phyloP scores from a whole-genome alignment of 192 early-diverging fungal genomes.

The Coemansia sp. region DNA sequence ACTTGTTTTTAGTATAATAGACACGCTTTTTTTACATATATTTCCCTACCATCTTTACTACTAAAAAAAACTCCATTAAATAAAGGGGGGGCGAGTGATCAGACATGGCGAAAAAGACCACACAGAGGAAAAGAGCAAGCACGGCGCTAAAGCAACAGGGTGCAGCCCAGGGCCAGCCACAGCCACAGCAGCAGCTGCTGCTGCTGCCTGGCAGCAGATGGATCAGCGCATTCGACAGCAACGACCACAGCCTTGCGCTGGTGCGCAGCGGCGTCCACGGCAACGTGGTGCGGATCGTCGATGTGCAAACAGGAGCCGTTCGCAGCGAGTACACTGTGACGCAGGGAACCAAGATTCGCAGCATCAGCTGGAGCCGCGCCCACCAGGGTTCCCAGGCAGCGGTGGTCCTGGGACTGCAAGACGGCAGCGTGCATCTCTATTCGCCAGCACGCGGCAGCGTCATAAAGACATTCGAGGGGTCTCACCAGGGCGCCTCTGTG shows the following conservation, averaged over 20 bases:
- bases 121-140: slow-evolving; percentile 33
- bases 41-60: too few relatives aligned
- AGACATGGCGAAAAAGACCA: slow-evolving; percentile 43
- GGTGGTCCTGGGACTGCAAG: slow-evolving; percentile 30
- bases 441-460: slow-evolving; percentile 47
- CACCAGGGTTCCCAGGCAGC: slow-evolving; percentile 1
- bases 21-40: too few relatives aligned
- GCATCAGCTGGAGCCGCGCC: slow-evolving; percentile 23
- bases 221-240: slow-evolving; percentile 33
- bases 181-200: background rate
- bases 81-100: too few relatives aligned
- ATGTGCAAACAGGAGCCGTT: slow-evolving; percentile 38
- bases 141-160: background rate
- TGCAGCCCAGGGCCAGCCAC: slow-evolving; percentile 13
- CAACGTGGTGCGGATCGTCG: slow-evolving; percentile 37
- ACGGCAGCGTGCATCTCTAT: slow-evolving; percentile 30
- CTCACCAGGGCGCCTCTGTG: slow-evolving; percentile 5
- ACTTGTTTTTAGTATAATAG: background rate
- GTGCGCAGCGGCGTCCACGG: slow-evolving; percentile 36
- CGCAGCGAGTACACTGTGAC: slow-evolving; percentile 34
- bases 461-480: slow-evolving; percentile 15
- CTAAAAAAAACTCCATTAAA: too few relatives aligned
- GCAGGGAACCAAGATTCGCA: slow-evolving; percentile 10
- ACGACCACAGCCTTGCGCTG: slow-evolving; percentile 30
- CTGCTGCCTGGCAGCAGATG: slow-evolving; percentile 15